Conservation (phyloP, 768 basidiomycete genomes). For the Kwoniella dendrophila region DNA sequence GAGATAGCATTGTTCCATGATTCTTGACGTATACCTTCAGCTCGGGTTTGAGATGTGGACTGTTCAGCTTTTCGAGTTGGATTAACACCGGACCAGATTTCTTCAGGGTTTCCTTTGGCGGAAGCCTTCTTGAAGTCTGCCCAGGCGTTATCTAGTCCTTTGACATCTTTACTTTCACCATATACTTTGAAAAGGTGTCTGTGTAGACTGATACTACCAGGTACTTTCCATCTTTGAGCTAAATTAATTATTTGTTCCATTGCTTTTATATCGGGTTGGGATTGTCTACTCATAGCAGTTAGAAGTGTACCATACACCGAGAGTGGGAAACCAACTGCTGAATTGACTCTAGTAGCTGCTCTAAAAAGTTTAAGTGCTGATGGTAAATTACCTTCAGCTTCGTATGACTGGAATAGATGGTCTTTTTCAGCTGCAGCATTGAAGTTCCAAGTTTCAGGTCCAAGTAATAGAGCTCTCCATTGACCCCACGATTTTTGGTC, state of each 20-base stretch:
- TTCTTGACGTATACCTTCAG: slow-evolving; percentile 8
- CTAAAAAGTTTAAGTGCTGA: slow-evolving; percentile 75
- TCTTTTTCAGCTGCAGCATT: slow-evolving; percentile 16
- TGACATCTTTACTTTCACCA: slow-evolving; percentile 13
- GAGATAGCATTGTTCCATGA: slow-evolving; percentile 60
- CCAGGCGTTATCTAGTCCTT: slow-evolving; percentile 21
- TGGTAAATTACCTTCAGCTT: slow-evolving; percentile 69
- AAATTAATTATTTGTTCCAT: slow-evolving; percentile 70
- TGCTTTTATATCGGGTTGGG: slow-evolving; percentile 60
- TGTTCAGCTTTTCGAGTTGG: neutral
- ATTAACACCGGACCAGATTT: neutral
- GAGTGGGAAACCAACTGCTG: slow-evolving; percentile 33
- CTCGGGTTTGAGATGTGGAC: neutral
- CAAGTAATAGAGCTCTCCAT: slow-evolving; percentile 28
- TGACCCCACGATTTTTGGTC: slow-evolving; percentile 42
- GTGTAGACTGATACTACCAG: slow-evolving; percentile 26
- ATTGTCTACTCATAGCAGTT: slow-evolving; percentile 65
- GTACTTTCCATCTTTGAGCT: slow-evolving; percentile 56
- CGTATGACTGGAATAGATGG: slow-evolving; percentile 58
- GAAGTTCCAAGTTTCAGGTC: slow-evolving; percentile 7
- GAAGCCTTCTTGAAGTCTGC: slow-evolving; percentile 2
- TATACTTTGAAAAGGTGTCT: slow-evolving; percentile 20
- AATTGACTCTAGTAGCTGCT: slow-evolving; percentile 55
- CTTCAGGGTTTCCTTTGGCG: neutral
- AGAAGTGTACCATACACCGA: slow-evolving; percentile 64